Conservation (phyloP, 1,284 basidiomycete genomes). For the Cryptococcus maquisensis region DNA sequence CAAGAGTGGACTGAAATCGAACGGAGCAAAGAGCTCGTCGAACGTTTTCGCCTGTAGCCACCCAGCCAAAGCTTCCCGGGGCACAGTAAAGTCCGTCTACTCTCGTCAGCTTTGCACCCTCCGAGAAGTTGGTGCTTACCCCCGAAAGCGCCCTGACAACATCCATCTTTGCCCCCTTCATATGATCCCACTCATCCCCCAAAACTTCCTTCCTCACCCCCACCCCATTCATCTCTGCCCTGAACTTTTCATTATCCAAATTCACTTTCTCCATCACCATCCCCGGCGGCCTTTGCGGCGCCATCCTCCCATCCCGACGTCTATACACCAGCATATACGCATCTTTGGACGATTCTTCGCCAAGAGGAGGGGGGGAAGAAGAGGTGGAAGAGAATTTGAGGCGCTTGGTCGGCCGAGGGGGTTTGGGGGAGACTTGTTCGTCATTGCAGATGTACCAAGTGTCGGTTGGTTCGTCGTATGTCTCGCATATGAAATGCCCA, state of each 20-base stretch:
- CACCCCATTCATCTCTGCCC: slow-evolving; percentile 8
- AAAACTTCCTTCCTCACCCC: slow-evolving; percentile 8
- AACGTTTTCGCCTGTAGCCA: slow-evolving; percentile 24
- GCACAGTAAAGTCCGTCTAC: slow-evolving; percentile 31
- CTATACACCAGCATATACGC: slow-evolving; percentile 91
- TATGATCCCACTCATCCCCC: slow-evolving; percentile 17
- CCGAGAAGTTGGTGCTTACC: slow-evolving; percentile 14
- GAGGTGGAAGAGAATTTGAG: no score
- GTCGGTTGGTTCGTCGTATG: slow-evolving; percentile 62
- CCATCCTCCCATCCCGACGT: slow-evolving; percentile 37
- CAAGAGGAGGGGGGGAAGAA: no score
- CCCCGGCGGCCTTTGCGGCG: slow-evolving; percentile 52
- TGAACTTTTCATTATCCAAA: slow-evolving; percentile 52
- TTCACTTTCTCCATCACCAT: slow-evolving; percentile 57
- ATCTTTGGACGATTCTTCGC: slow-evolving; percentile 58
- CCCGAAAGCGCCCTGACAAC: slow-evolving; percentile 25
- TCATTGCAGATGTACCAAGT: slow-evolving; percentile 91
- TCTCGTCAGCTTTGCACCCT: slow-evolving; percentile 5
- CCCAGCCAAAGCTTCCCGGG: slow-evolving; percentile 19
- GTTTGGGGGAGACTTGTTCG: slow-evolving; percentile 51
- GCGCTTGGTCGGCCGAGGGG: slow-evolving; percentile 16
- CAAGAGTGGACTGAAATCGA: slow-evolving; percentile 14
- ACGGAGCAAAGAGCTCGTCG: slow-evolving; percentile 16
- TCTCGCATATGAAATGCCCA: slow-evolving; percentile 87
- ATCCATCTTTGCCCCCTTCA: slow-evolving; percentile 21